These are phyloP conservation scores for Psilocybe subaeruginosa DNA, from an alignment of 768 basidiomycete genomes.

Conservation along the genomic window DNA sequence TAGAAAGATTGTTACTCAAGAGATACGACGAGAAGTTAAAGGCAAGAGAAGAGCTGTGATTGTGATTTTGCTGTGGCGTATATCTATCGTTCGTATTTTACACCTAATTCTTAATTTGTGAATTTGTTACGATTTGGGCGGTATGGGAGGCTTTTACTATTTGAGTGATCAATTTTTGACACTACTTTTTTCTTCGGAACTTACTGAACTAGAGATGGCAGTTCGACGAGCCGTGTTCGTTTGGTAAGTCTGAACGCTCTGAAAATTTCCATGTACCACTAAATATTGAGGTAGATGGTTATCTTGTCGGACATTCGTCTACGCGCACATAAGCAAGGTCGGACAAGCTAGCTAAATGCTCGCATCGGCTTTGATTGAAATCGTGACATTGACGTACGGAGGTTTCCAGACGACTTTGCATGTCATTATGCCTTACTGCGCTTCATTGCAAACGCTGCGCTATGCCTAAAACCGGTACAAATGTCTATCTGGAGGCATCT, in stretches of 20 bases:
- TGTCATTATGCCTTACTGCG: neutral
- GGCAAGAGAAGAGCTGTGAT: constrained; percentile 13
- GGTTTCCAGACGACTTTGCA: neutral
- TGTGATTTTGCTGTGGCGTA: neutral
- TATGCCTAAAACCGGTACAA: neutral
- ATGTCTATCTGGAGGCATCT: neutral
- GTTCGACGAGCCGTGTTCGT: neutral
- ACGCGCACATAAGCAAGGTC: neutral
- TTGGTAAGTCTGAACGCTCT: neutral
- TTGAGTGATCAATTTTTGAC: neutral
- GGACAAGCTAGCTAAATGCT: neutral
- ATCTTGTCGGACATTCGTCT: neutral
- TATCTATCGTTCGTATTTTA: constrained; percentile 11
- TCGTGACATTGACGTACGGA: neutral
- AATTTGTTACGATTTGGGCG: neutral
- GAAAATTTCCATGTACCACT: neutral
- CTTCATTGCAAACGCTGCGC: neutral
- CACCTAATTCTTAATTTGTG: constrained; percentile 14
- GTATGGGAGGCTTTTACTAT: neutral
- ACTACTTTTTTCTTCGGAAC: neutral
- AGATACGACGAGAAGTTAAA: constrained; percentile 53
- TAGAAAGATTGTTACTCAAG: constrained; percentile 74
- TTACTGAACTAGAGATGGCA: neutral
- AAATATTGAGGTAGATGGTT: neutral
- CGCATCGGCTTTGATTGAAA: neutral